Base-by-base conservation (phyloP, 2,329 filamentous ascomycete species). In the Aureobasidium lini region DNA sequence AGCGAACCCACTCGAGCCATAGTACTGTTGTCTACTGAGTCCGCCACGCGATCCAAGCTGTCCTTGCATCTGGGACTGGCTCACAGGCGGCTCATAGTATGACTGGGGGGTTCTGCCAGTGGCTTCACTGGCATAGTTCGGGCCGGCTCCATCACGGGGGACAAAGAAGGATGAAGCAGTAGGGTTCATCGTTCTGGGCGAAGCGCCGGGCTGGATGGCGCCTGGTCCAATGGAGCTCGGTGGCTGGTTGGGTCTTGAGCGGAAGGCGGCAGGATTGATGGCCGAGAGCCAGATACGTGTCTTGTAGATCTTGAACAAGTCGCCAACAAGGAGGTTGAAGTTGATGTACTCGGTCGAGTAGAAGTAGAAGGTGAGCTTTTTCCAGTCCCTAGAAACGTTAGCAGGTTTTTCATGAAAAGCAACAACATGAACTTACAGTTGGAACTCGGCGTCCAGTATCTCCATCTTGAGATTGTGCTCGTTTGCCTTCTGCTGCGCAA, bases 241-340 rank as follows among this genome's bases (percentile, higher is more conserved):
- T 37, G 70, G 68, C 62, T 71, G 68, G 56, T 69, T 66, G 6
- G 70, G 69, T 31, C 69, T 66, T 18, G 71, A 68, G 4, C 70
- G 69, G 72, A 97, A 96, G 0, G 93, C 96, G 5, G 93, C 94
- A 7, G 94, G 94, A 71, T 99, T 99, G 73, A 99, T 95, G 4
- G 94, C 94, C 4, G 93, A 97, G 90, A 99, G 96, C 94, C 94
- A 99, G 68, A 99, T 99, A 66, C 95, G 85, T 23, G 93, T 96
- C 79, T 99, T 99, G 81, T 97, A 99, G 63, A 97, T 93, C 76
- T 97, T 97, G 82, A 97, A 99, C 11, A 99, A 81, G 71, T 99
- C 94, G 0, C 92, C 96, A 57, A 99, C 94, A 15, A 99, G 84
- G 2, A 90, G 90, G 72, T 99, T 99, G 81, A 99, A 99, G 76